These are phyloP conservation scores for Diaporthe capsici DNA, from an alignment of 2,329 filamentous ascomycete genomes.

Conservation along the genomic window DNA sequence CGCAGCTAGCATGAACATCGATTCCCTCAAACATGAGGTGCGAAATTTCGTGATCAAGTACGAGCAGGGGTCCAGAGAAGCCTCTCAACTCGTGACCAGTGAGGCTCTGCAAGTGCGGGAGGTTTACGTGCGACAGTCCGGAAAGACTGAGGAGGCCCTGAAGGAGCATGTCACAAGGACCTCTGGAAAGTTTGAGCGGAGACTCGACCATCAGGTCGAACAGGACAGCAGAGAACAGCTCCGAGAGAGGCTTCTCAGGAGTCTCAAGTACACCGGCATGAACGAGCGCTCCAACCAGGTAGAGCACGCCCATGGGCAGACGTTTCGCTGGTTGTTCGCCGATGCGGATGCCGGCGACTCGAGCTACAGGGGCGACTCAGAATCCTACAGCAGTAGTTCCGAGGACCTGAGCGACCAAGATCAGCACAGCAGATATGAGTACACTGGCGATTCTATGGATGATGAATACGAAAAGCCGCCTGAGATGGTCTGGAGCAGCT, in stretches of 20 bases:
- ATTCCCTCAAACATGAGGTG: neutral
- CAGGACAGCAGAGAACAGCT: neutral
- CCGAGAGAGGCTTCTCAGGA: neutral
- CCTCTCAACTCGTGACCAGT: neutral
- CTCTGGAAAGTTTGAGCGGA: neutral
- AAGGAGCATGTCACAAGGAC: neutral
- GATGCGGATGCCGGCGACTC: too few relatives aligned
- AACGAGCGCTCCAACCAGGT: neutral
- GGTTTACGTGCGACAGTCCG: too few relatives aligned
- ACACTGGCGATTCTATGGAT: too few relatives aligned
- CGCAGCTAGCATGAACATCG: neutral
- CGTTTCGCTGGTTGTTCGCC: neutral
- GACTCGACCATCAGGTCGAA: rapidly evolving
- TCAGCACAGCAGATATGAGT: too few relatives aligned
- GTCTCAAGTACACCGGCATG: neutral
- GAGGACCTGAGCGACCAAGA: too few relatives aligned
- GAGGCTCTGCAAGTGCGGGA: neutral
- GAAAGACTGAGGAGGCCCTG: too few relatives aligned
- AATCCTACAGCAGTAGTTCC: too few relatives aligned
- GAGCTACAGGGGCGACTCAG: too few relatives aligned
- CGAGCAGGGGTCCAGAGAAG: rapidly evolving
- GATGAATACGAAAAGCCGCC: too few relatives aligned
- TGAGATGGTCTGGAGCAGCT: neutral
- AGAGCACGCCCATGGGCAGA: rapidly evolving
- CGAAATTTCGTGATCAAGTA: neutral